Conservation (phyloP, 2,329 filamentous ascomycete genomes). For the Aspergillus sp. region DNA sequence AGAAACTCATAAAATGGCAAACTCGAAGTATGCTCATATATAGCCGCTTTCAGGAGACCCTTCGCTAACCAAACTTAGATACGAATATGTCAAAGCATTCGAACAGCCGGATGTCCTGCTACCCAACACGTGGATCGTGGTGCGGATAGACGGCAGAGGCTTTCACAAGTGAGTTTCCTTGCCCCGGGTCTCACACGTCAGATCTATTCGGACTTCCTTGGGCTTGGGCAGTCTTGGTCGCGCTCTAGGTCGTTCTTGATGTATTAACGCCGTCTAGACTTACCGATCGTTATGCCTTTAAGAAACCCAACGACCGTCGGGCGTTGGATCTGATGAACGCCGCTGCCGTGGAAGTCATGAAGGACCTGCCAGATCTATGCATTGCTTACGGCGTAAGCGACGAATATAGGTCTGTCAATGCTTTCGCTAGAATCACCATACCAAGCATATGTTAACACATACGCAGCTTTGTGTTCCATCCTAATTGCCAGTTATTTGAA, state of each 20-base stretch:
- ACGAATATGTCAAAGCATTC: constrained; percentile 89
- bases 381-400: constrained; percentile 93
- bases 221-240: too few species aligned
- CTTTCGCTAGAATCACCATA: not conserved
- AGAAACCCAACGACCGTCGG: constrained; percentile 86
- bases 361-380: constrained; percentile 77
- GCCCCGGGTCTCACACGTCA: too few species aligned
- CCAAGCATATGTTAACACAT: not conserved
- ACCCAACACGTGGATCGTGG: constrained; percentile 91
- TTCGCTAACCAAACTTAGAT: constrained; percentile 53
- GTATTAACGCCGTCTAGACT: constrained; percentile 53
- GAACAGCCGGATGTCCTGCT: constrained; percentile 78
- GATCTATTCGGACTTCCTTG: too few species aligned
- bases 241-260: not conserved
- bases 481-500: constrained; percentile 78
- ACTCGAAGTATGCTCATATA: constrained; percentile 11
- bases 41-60: not conserved
- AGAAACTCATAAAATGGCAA: constrained; percentile 8
- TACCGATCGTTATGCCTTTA: constrained; percentile 76
- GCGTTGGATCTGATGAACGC: constrained; percentile 93
- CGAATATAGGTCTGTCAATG: constrained; percentile 62
- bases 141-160: constrained; percentile 87
- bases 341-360: constrained; percentile 80
- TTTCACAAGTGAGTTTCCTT: constrained; percentile 74
- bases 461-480: constrained; percentile 83